Percentiles rank a stretch among this genome's conserved stretches.
Conservation (phyloP, 768 basidiomycete genomes). For the Agaricus subrufescens region DNA sequence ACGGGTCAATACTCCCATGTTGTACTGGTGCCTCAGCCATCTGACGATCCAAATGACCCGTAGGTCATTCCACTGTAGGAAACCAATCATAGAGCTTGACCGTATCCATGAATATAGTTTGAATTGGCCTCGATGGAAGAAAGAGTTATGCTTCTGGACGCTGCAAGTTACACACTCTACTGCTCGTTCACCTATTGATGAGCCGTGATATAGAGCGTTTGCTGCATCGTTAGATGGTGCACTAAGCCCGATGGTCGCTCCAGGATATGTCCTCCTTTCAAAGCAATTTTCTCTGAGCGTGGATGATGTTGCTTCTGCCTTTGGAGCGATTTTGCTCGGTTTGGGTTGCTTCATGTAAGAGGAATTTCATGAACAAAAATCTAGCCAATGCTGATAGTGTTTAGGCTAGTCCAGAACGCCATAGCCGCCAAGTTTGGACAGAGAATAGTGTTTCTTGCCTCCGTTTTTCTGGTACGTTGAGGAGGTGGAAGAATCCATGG, state of each 20-base stretch:
- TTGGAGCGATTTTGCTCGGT: slow-evolving; percentile 36
- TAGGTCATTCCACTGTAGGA: slow-evolving; percentile 14
- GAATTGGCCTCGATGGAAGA: slow-evolving; percentile 42
- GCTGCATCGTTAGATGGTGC: slow-evolving; percentile 38
- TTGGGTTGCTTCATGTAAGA: slow-evolving; percentile 38
- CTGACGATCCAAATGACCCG: slow-evolving; percentile 39
- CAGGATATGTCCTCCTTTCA: slow-evolving; percentile 36
- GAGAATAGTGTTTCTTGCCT: slow-evolving; percentile 38
- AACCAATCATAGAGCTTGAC: background rate
- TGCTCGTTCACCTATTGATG: background rate
- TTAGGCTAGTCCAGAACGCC: slow-evolving; percentile 32
- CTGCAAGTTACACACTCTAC: slow-evolving; percentile 21
- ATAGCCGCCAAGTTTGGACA: slow-evolving; percentile 41
- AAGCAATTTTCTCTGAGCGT: slow-evolving; percentile 36
- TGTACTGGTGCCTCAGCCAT: slow-evolving; percentile 38
- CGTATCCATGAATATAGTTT: slow-evolving; percentile 17
- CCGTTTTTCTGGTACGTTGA: slow-evolving; percentile 30
- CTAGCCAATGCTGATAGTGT: background rate
- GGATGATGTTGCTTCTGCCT: slow-evolving; percentile 37
- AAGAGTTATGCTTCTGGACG: slow-evolving; percentile 42
- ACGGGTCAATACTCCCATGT: slow-evolving; percentile 32
- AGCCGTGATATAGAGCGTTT: slow-evolving; percentile 24
- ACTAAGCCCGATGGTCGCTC: slow-evolving; percentile 37
- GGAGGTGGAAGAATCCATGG: background rate
- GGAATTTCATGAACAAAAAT: background rate